These are phyloP conservation scores for Venturia nashicola DNA, from an alignment of 2,329 filamentous ascomycete species.

Conservation along the genomic window DNA sequence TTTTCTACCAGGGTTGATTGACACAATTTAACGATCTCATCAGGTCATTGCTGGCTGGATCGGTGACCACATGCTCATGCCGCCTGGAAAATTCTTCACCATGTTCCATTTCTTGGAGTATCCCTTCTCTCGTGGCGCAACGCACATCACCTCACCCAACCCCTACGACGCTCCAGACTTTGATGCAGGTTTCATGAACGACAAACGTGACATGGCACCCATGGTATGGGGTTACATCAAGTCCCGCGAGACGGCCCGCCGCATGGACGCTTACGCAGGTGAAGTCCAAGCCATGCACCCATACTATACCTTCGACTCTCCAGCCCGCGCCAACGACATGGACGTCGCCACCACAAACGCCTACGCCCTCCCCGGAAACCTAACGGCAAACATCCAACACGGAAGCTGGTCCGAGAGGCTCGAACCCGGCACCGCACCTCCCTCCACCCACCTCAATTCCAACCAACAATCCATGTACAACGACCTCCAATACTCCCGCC, in stretches of 20 bases:
- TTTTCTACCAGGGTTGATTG: neutral
- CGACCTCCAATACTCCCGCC: slow-evolving; percentile 52
- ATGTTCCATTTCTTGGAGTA: slow-evolving; percentile 78
- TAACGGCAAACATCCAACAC: slow-evolving; percentile 60
- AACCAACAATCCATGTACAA: slow-evolving; percentile 49
- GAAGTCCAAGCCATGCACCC: slow-evolving; percentile 56
- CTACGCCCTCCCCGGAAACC: slow-evolving; percentile 61
- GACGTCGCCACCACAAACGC: slow-evolving; percentile 63
- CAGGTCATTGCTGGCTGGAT: slow-evolving; percentile 8
- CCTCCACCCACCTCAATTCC: slow-evolving; percentile 45
- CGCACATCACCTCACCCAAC: slow-evolving; percentile 57
- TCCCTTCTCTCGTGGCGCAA: slow-evolving; percentile 61
- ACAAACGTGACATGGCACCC: slow-evolving; percentile 71
- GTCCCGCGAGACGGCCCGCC: slow-evolving; percentile 64
- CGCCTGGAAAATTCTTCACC: slow-evolving; percentile 67
- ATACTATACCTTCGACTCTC: slow-evolving; percentile 58
- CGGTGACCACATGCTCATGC: slow-evolving; percentile 45
- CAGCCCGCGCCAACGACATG: slow-evolving; percentile 58
- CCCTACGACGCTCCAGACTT: slow-evolving; percentile 68
- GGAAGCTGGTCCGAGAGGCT: slow-evolving; percentile 44
- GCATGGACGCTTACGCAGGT: slow-evolving; percentile 67
- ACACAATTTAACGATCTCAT: neutral
- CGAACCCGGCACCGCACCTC: slow-evolving; percentile 21
- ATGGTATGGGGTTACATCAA: slow-evolving; percentile 76
- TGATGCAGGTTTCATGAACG: slow-evolving; percentile 75